Evolutionary conservation across 805 yeast species (phyloP).

Genomic region (Sugiyamaella smithiae): DNA sequence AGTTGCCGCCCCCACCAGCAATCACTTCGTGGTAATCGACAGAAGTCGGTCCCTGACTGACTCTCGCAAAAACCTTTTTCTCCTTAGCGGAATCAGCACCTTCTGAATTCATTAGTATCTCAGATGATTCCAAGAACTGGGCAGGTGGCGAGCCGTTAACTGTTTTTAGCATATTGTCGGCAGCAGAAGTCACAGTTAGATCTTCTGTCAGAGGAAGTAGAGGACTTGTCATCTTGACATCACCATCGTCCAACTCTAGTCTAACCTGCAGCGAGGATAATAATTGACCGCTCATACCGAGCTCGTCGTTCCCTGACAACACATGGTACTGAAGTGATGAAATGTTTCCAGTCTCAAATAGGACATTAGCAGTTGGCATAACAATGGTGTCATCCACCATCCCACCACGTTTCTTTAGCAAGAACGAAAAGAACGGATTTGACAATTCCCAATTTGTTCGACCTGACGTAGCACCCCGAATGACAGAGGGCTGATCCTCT

Average conservation of each 20-base stretch:
- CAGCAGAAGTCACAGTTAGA: constrained; percentile 46
- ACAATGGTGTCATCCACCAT: background rate
- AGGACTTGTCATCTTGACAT: constrained; percentile 13
- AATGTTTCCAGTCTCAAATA: constrained; percentile 29
- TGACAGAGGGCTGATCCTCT: constrained; percentile 6
- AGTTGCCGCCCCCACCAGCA: constrained; percentile 77
- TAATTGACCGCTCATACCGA: background rate
- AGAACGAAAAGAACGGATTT: constrained; percentile 12
- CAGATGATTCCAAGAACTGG: constrained; percentile 43
- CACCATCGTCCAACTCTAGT: background rate
- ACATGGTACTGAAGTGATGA: constrained; percentile 17
- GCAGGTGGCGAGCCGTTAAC: constrained; percentile 59
- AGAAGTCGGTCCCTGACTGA: constrained; percentile 1
- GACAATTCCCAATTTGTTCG: constrained; percentile 20
- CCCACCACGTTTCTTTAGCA: background rate
- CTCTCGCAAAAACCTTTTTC: constrained; percentile 22
- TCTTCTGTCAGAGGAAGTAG: constrained; percentile 20
- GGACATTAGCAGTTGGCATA: constrained; percentile 34
- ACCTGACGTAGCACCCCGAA: constrained; percentile 17
- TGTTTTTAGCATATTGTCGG: constrained; percentile 58
- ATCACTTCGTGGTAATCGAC: constrained; percentile 46
- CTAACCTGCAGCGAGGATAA: constrained; percentile 10
- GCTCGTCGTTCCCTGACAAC: background rate
- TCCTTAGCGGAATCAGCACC: constrained; percentile 16
- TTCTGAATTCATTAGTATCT: constrained; percentile 17